Evolutionary conservation across 1,139 yeast species (phyloP), one percentile per base, ranked within the genome.

Genomic region (Kurtzmaniella natalensis): DNA sequence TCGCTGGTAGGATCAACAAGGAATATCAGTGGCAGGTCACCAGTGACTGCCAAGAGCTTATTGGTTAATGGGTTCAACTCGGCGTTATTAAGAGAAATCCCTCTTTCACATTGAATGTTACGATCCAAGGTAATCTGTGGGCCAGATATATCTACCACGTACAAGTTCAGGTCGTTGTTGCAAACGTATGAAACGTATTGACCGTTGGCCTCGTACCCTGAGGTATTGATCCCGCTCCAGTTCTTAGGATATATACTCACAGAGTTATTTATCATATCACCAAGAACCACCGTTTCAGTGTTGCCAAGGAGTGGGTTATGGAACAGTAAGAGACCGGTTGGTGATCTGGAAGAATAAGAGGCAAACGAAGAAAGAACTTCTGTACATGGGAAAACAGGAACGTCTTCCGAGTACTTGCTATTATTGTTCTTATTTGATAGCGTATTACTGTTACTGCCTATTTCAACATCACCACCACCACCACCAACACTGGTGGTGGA

Each of bases 201-300:
- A 6, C 23, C 23, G 19, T 26, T 26, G 7, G 16, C 16, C 7
- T 7, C 16, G 15, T 5, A 23, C 5, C 5, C 26, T 4, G 26
- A 16, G 26, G 4, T 11, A 8, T 7, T 13, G 5, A 13, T 5
- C 7, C 5, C 26, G 35, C 56, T 57, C 41, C 53, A 46, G 7
- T 70, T 54, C 5, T 57, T 36, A 36, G 62, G 63, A 51, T 71
- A 68, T 18, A 84, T 55, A 1, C 81, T 64, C n/a, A 87, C 94
- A 32, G 86, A 78, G 56, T 88, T 88, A 56, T 87, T 87, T 47
- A 88, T 86, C 62, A 80, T 76, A 32, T 82, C 84, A 0, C 96
- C 96, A 29, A 87, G 58, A 34, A 74, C 75, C 19, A 74, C 70
- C 1, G 82, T 73, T 32, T 67, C 58, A 7, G 67, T 53, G 5